Conservation (phyloP, 352 stramenopile genomes). For the Phytopythium delawarense region DNA sequence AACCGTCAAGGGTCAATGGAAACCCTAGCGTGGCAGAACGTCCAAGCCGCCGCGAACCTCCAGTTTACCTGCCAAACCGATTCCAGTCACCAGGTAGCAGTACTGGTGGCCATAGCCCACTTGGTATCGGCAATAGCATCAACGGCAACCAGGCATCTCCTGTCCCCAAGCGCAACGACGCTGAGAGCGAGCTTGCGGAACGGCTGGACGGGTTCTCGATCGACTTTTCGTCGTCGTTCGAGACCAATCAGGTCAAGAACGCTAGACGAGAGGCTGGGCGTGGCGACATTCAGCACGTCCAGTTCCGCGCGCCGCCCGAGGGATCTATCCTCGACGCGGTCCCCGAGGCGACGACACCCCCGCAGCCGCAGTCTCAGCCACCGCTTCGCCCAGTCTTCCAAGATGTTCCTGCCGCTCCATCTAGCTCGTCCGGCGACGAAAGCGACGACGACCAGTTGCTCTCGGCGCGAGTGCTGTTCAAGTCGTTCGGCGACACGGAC, state of each 20-base stretch:
- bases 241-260: constrained; percentile 14
- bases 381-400: not conserved
- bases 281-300: constrained; percentile 18
- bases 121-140: not conserved
- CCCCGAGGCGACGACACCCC: constrained; percentile 1
- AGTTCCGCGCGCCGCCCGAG: constrained; percentile 21
- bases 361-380: not conserved
- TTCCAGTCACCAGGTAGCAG: constrained; percentile 1
- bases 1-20: not conserved
- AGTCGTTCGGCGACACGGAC: constrained; percentile 41
- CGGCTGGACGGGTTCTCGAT: constrained; percentile 24
- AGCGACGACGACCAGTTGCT: constrained; percentile 35
- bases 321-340: constrained; percentile 23
- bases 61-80: not conserved
- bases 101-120: not conserved
- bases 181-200: not conserved
- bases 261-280: constrained; percentile 10
- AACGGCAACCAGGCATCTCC: constrained; percentile 7
- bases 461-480: constrained; percentile 38
- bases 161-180: not conserved
- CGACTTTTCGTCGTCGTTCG: constrained; percentile 26
- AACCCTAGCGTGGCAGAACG: not conserved
- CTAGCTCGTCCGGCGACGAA: constrained; percentile 13
- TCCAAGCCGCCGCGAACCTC: not conserved
- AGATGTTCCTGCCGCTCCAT: not conserved